These are phyloP conservation scores for Lasiodiplodia sp. DNA, from an alignment of 2,329 filamentous ascomycete species.

Conservation along the genomic window DNA sequence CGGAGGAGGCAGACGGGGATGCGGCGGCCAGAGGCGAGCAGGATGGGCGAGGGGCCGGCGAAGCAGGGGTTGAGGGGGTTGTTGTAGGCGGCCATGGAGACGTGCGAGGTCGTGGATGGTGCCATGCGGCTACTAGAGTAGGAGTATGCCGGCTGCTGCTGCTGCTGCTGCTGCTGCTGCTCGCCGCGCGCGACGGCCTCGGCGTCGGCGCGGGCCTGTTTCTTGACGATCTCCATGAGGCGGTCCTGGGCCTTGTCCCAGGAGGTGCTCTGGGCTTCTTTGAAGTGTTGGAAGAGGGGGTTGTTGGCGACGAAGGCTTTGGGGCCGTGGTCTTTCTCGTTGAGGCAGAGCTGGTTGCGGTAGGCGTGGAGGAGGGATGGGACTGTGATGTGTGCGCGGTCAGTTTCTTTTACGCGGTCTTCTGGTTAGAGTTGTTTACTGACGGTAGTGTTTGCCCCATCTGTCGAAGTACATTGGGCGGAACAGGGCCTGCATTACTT, in stretches of 20 bases:
- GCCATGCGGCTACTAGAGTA: neutral
- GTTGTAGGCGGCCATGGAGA: slow-evolving; percentile 56
- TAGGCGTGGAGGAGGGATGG: slow-evolving; percentile 65
- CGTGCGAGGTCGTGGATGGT: slow-evolving; percentile 9
- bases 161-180: neutral
- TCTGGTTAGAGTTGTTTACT: neutral
- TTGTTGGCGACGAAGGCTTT: slow-evolving; percentile 61
- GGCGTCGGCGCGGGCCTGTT: slow-evolving; percentile 32
- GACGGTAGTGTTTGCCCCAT: slow-evolving; percentile 65
- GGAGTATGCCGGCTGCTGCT: neutral
- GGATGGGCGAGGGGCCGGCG: slow-evolving; percentile 57
- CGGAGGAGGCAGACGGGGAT: slow-evolving; percentile 55
- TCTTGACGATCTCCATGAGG: neutral
- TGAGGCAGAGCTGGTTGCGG: slow-evolving; percentile 64
- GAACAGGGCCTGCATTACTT: slow-evolving; percentile 59
- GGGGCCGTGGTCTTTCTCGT: slow-evolving; percentile 68
- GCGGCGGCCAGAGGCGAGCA: slow-evolving; percentile 51
- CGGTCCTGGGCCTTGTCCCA: neutral
- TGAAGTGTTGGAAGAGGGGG: slow-evolving; percentile 58
- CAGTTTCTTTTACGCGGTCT: neutral
- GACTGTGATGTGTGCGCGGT: slow-evolving; percentile 37
- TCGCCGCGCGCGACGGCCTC: slow-evolving; percentile 31
- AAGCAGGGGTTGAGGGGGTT: slow-evolving; percentile 59
- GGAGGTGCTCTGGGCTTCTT: slow-evolving; percentile 36
- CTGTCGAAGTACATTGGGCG: slow-evolving; percentile 48